phyloP scores from a whole-genome alignment of 106 monocot genomes.

The Vanilla planifolia region DNA sequence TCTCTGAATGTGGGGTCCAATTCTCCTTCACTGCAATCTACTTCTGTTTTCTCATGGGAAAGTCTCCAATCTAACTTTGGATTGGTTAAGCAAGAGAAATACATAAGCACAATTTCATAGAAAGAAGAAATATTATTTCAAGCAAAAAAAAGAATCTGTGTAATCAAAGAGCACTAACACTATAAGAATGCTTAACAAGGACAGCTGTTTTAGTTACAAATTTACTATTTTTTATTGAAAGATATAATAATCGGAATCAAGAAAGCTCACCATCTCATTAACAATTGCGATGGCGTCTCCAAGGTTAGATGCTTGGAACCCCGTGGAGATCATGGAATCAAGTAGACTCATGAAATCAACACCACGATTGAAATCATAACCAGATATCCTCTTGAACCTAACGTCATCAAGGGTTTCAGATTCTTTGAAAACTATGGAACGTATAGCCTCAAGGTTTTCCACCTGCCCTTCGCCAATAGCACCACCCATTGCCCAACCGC shows the following conservation, averaged over 20 bases:
- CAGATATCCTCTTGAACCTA: slow-evolving; percentile 45
- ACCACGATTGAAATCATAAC: slow-evolving; percentile 85
- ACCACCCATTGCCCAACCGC: slow-evolving; percentile 1
- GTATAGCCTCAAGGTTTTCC: slow-evolving; percentile 39
- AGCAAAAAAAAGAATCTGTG: background rate
- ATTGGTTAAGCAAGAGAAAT: background rate
- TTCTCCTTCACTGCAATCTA: slow-evolving; percentile 66
- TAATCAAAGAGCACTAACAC: background rate
- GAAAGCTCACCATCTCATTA: slow-evolving; percentile 65
- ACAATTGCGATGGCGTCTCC: slow-evolving; percentile 79
- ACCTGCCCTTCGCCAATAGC: slow-evolving; percentile 1
- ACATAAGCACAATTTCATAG: background rate
- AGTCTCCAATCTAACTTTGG: slow-evolving; percentile 80
- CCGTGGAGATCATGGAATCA: slow-evolving; percentile 62
- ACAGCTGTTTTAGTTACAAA: background rate
- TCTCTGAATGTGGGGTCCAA: slow-evolving; percentile 56
- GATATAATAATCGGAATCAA: background rate
- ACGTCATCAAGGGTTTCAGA: slow-evolving; percentile 62
- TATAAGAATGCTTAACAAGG: background rate
- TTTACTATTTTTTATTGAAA: too few species aligned
- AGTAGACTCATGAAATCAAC: slow-evolving; percentile 47
- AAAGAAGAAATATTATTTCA: background rate
- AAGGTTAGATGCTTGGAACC: slow-evolving; percentile 95
- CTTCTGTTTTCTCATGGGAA: slow-evolving; percentile 50
- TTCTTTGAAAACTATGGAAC: slow-evolving; percentile 71